These are phyloP conservation scores for Trichoderma lentiforme DNA, from an alignment of 2,329 filamentous ascomycete species.

Conservation along the genomic window DNA sequence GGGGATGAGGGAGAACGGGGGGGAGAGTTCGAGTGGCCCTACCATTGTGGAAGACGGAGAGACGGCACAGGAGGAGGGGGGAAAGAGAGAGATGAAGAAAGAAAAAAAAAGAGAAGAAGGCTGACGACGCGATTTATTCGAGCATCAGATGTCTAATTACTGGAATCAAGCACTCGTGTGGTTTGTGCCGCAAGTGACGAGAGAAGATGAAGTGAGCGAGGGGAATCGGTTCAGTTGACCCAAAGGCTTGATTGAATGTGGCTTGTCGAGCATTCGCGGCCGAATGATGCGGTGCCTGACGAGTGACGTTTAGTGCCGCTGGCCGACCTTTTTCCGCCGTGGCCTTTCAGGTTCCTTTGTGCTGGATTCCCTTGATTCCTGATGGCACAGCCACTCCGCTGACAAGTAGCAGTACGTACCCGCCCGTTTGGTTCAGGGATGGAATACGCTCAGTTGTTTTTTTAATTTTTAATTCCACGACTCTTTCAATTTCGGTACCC, in stretches of 20 bases:
- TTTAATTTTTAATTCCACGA: neutral
- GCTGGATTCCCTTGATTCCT: neutral
- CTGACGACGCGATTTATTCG: conserved; percentile 23
- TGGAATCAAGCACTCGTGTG: neutral
- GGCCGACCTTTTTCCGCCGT: conserved; percentile 37
- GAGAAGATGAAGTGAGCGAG: neutral
- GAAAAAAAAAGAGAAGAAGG: conserved; percentile 3
- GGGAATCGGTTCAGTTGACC: conserved; percentile 17
- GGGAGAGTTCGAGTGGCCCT: conserved; percentile 23
- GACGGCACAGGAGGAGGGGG: conserved; percentile 20
- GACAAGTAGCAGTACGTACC: neutral
- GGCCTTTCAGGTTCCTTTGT: conserved; percentile 18
- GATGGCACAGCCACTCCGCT: conserved; percentile 23
- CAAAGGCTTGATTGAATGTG: conserved; percentile 27
- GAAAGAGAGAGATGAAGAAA: neutral
- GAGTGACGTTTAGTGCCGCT: conserved; percentile 34
- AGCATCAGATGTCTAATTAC: conserved; percentile 27
- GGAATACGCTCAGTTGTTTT: neutral
- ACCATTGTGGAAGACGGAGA: conserved; percentile 31
- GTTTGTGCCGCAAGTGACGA: conserved; percentile 1
- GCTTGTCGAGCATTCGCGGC: conserved; percentile 27
- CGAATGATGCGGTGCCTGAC: conserved; percentile 34
- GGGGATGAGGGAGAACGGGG: conserved; percentile 14
- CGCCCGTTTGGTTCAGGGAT: conserved; percentile 10
- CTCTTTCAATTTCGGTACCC: conserved; percentile 11